A percentile compares a stretch with the other conserved stretches of the same genome.
Evolutionary conservation across 75 land plant species (phyloP).

Genomic region (Sequoiadendron giganteum): DNA sequence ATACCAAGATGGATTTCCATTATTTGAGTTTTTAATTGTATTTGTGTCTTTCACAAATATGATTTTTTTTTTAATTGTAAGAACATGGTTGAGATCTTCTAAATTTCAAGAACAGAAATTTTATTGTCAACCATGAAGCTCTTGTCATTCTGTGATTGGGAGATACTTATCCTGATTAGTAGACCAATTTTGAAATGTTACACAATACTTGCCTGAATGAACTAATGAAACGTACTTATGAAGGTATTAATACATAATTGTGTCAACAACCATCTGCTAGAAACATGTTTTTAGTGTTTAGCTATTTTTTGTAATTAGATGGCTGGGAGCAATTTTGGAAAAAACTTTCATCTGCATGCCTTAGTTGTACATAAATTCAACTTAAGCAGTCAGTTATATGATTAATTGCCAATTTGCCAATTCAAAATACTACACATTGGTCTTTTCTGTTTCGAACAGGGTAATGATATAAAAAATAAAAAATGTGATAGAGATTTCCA

Average conservation of each 20-base stretch:
- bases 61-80: not conserved
- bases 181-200: not conserved
- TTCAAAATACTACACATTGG: not conserved
- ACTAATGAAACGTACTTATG: not conserved
- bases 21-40: not conserved
- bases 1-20: not conserved
- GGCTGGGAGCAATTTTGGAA: not conserved
- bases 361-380: not conserved
- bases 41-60: not conserved
- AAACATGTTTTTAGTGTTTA: not conserved
- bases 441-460: not conserved
- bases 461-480: not conserved
- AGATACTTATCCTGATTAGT: not conserved
- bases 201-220: not conserved
- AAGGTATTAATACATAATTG: not conserved
- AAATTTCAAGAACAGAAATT: not conserved
- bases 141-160: not conserved
- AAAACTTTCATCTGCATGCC: not conserved
- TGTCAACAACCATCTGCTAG: not conserved
- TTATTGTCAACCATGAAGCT: not conserved
- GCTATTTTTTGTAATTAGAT: not conserved
- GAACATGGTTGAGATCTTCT: not conserved
- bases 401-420: not conserved
- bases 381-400: not conserved
- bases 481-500: not conserved